Conservation (phyloP, 495 filamentous ascomycete species). For the Chlorociboria aeruginascens region DNA sequence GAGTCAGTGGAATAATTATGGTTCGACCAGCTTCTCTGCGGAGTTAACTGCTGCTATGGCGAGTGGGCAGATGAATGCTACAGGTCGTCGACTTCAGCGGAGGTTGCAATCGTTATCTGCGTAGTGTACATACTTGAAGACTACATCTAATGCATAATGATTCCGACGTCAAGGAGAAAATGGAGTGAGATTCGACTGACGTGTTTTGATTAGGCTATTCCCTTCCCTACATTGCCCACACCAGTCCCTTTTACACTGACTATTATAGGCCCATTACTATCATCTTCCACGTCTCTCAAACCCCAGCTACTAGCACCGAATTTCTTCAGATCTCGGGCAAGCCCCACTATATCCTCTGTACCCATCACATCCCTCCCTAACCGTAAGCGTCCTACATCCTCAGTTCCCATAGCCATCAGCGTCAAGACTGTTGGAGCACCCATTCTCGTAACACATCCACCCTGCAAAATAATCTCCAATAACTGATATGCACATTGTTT, state of each 20-base stretch:
- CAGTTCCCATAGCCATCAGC: conserved; percentile 90
- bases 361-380: conserved; percentile 68
- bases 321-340: conserved; percentile 70
- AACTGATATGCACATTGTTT: conserved; percentile 79
- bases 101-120: conserved; percentile 3
- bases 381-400: conserved; percentile 44
- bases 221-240: conserved; percentile 90
- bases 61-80: conserved; percentile 10
- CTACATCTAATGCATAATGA: not conserved
- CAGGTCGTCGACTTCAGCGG: conserved; percentile 9
- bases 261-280: conserved; percentile 55
- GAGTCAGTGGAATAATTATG: conserved; percentile 47
- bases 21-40: conserved; percentile 34
- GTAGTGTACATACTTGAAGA: not conserved
- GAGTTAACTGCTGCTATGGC: conserved; percentile 12
- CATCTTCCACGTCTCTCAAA: conserved; percentile 61
- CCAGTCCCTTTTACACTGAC: conserved; percentile 88
- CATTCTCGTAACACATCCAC: conserved; percentile 65
- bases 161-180: not conserved
- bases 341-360: conserved; percentile 61
- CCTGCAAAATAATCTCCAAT: conserved; percentile 66
- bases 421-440: conserved; percentile 62
- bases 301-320: conserved; percentile 87
- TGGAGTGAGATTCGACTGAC: conserved; percentile 5
- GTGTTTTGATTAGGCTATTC: conserved; percentile 54